A percentile compares a stretch with the other conserved stretches of the same genome.
phyloP scores from a whole-genome alignment of 768 basidiomycete genomes.

The Postia placenta region DNA sequence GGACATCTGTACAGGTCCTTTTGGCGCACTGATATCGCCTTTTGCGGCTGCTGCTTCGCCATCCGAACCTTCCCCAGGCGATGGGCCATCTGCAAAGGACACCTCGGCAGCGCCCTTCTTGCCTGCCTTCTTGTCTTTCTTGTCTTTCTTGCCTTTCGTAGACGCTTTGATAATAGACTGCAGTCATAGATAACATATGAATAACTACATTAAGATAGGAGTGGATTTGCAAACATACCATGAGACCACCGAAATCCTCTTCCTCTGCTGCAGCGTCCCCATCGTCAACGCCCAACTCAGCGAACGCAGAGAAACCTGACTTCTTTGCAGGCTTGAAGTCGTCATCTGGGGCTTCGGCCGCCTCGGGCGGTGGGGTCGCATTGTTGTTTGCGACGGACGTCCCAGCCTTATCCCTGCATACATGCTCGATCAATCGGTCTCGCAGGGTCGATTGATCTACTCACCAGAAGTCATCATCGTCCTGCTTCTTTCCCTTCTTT shows the following conservation, averaged over 20 bases:
- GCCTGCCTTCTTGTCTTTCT: conserved; percentile 36
- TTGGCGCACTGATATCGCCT: conserved; percentile 24
- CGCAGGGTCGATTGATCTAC: conserved; percentile 13
- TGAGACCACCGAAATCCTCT: conserved; percentile 15
- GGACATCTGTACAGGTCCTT: conserved; percentile 26
- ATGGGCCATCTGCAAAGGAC: conserved; percentile 17
- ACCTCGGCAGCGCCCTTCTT: conserved; percentile 32
- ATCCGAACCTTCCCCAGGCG: conserved; percentile 24
- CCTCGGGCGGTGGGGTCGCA: conserved; percentile 18
- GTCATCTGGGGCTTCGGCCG: conserved; percentile 33
- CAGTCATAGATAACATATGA: neutral
- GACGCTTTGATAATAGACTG: conserved; percentile 63
- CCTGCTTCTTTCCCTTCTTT: conserved; percentile 79
- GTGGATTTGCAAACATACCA: conserved; percentile 15
- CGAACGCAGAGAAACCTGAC: conserved; percentile 45
- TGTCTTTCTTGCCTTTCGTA: conserved; percentile 53
- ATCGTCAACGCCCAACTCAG: conserved; percentile 39
- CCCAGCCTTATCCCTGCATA: conserved; percentile 56
- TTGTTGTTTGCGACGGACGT: conserved; percentile 45
- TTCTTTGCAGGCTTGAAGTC: conserved; percentile 29
- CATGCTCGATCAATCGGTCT: conserved; percentile 6
- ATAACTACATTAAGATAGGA: neutral
- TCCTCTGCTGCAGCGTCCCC: conserved; percentile 18
- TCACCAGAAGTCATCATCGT: conserved; percentile 83
- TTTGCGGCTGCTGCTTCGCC: conserved; percentile 26